A percentile compares a stretch with the other conserved stretches of the same genome.
phyloP scores from a whole-genome alignment of 1,284 basidiomycete species.

The Cutaneotrichosporon cavernicola region DNA sequence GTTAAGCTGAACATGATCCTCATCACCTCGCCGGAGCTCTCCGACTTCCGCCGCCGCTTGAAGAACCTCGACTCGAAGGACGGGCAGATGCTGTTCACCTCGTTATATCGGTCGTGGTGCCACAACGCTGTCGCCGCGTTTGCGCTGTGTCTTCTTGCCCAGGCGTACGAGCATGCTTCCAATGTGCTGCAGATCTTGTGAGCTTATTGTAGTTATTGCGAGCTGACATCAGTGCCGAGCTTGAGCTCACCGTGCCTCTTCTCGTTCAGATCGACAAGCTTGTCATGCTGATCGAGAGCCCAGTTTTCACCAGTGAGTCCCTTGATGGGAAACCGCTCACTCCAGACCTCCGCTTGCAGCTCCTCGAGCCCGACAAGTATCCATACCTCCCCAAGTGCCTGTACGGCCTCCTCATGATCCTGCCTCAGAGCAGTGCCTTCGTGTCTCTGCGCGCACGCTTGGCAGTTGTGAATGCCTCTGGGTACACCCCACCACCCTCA shows the following conservation, averaged over 20 bases:
- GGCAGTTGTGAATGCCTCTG: slow-evolving; percentile 90
- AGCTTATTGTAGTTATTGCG: slow-evolving; percentile 36
- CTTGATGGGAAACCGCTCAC: background rate
- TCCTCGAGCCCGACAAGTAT: slow-evolving; percentile 94
- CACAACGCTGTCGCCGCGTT: slow-evolving; percentile 97
- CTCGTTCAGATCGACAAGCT: slow-evolving; percentile 97
- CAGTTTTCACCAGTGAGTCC: slow-evolving; percentile 88
- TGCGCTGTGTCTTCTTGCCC: slow-evolving; percentile 89
- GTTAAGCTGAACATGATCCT: slow-evolving; percentile 96
- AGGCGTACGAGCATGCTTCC: slow-evolving; percentile 98
- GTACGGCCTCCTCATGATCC: slow-evolving; percentile 94
- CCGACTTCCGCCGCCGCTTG: slow-evolving; percentile 86
- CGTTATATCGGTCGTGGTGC: slow-evolving; percentile 95
- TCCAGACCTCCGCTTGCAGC: slow-evolving; percentile 87
- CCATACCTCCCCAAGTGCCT: slow-evolving; percentile 96
- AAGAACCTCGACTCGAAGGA: slow-evolving; percentile 95
- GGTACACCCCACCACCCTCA: slow-evolving; percentile 66
- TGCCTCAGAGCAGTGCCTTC: slow-evolving; percentile 96
- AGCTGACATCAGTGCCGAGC: slow-evolving; percentile 69
- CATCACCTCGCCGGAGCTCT: slow-evolving; percentile 91
- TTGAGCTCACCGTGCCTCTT: slow-evolving; percentile 92
- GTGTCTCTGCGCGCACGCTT: slow-evolving; percentile 90
- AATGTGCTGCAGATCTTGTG: slow-evolving; percentile 96
- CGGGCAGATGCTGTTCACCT: slow-evolving; percentile 84
- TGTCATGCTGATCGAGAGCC: slow-evolving; percentile 95